Evolutionary conservation across 176 grass and related monocot genomes (phyloP).

Genomic region (Hsuehochloa calcarea): DNA sequence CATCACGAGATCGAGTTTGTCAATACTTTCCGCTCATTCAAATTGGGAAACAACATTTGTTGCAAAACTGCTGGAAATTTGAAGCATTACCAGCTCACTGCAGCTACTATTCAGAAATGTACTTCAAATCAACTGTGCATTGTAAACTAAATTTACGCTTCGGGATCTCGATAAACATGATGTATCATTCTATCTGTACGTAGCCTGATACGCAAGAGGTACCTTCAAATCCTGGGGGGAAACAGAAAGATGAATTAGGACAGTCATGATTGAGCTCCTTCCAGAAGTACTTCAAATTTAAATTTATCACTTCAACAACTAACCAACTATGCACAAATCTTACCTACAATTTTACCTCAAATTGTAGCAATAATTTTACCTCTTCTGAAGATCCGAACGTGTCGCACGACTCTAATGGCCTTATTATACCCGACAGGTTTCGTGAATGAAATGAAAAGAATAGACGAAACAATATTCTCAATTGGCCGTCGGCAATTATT

Average conservation of each 20-base stretch:
- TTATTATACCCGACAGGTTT: not conserved
- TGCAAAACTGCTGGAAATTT: not conserved
- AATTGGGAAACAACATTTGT: not conserved
- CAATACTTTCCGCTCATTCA: not conserved
- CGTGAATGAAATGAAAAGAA: not conserved
- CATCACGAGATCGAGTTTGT: no score
- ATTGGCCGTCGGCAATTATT: not conserved
- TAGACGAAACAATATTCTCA: constrained; percentile 1
- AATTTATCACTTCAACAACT: not conserved
- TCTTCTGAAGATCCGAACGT: not conserved
- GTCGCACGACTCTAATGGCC: not conserved
- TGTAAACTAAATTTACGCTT: not conserved
- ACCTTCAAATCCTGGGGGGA: not conserved
- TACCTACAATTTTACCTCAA: not conserved
- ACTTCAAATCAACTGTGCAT: not conserved
- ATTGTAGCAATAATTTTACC: not conserved
- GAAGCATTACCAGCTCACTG: not conserved
- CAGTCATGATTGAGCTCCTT: not conserved
- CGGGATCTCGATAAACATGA: not conserved
- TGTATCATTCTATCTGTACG: not conserved
- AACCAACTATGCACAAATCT: not conserved
- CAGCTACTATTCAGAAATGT: not conserved
- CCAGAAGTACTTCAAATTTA: not conserved
- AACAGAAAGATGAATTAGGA: not conserved
- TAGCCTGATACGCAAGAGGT: not conserved